phyloP scores from a whole-genome alignment of 2,329 filamentous ascomycete species.

The Paraphoma chrysanthemicola region DNA sequence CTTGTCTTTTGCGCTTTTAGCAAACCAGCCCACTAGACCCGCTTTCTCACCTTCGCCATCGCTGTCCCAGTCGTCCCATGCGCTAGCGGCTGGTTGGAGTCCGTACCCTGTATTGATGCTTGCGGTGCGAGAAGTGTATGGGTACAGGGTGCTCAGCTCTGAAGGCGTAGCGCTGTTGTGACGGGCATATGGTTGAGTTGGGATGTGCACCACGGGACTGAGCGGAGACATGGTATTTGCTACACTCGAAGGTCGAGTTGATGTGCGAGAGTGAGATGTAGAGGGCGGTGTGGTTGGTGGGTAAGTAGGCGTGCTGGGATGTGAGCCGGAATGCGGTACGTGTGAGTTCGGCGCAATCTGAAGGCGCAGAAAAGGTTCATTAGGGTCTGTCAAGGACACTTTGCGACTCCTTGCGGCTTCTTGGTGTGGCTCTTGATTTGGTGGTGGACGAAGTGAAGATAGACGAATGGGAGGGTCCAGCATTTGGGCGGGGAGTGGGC shows the following conservation, averaged over 20 bases:
- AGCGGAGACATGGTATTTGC: slow-evolving; percentile 28
- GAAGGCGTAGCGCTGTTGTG: slow-evolving; percentile 37
- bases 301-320: slow-evolving; percentile 23
- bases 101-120: slow-evolving; percentile 25
- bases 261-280: slow-evolving; percentile 25
- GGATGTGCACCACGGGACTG: slow-evolving; percentile 15
- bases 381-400: slow-evolving; percentile 37
- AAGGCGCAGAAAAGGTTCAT: slow-evolving; percentile 37
- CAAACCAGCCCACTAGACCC: slow-evolving; percentile 35
- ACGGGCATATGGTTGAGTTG: slow-evolving; percentile 18
- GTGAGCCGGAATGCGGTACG: slow-evolving; percentile 11
- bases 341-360: slow-evolving; percentile 29
- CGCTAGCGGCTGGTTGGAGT: slow-evolving; percentile 39
- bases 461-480: slow-evolving; percentile 38
- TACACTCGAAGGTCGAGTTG: slow-evolving; percentile 30
- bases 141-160: slow-evolving; percentile 33
- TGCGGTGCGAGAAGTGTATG: slow-evolving; percentile 22
- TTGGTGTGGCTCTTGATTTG: slow-evolving; percentile 10
- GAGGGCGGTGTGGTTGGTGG: slow-evolving; percentile 32
- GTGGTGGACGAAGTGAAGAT: slow-evolving; percentile 37
- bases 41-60: slow-evolving; percentile 39
- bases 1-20: slow-evolving; percentile 16
- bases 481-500: slow-evolving; percentile 25
- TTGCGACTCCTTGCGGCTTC: slow-evolving; percentile 30
- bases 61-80: slow-evolving; percentile 48